Evolutionary conservation across 371 early-diverging fungal species (phyloP).

Genomic region (Blakeslea trispora): DNA sequence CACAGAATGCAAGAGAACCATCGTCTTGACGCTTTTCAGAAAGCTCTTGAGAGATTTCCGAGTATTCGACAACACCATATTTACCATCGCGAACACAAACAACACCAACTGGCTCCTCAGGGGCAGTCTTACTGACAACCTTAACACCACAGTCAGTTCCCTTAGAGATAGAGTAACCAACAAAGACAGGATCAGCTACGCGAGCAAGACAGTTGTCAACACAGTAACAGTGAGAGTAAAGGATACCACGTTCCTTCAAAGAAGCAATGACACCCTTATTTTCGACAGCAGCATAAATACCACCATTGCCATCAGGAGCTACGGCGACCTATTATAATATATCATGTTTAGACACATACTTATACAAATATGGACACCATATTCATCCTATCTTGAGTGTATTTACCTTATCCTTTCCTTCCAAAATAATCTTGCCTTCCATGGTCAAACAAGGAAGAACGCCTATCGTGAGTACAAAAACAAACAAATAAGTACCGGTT

Average conservation of each 20-base stretch:
- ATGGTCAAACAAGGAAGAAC: conserved; percentile 80
- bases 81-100: conserved; percentile 83
- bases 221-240: conserved; percentile 88
- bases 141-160: conserved; percentile 93
- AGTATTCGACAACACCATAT: conserved; percentile 94
- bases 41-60: conserved; percentile 82
- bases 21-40: conserved; percentile 68
- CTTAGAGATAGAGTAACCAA: conserved; percentile 69
- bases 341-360: conserved; percentile 26
- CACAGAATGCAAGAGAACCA: conserved; percentile 78
- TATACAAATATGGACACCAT: neutral
- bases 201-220: conserved; percentile 95
- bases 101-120: conserved; percentile 94
- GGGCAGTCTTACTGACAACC: conserved; percentile 83
- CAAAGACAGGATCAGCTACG: conserved; percentile 92
- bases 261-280: conserved; percentile 64
- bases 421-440: conserved; percentile 89
- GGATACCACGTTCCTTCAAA: conserved; percentile 58
- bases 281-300: conserved; percentile 71
- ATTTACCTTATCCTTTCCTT: conserved; percentile 70
- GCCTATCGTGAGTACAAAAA: conserved; percentile 45
- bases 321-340: conserved; percentile 57
- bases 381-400: neutral
- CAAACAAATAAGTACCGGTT: conserved; percentile 9
- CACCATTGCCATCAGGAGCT: conserved; percentile 85